These are phyloP conservation scores for Talaromyces sp. DNA, from an alignment of 2,329 filamentous ascomycete genomes.

Conservation along the genomic window DNA sequence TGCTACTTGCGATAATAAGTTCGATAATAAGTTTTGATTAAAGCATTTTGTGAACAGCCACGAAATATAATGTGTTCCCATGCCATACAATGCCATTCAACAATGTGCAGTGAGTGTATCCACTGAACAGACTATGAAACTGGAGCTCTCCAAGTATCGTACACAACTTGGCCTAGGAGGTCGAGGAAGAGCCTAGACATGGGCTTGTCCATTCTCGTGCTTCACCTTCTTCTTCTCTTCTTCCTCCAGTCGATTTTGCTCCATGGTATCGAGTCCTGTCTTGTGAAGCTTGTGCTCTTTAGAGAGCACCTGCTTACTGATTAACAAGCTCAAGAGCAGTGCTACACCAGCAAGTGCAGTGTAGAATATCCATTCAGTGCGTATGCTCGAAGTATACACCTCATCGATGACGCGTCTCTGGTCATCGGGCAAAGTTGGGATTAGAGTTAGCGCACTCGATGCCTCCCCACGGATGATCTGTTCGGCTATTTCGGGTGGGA, in stretches of 20 bases:
- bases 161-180: background rate
- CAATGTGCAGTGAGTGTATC: background rate
- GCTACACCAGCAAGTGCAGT: slow-evolving; percentile 1
- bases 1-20: background rate
- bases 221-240: background rate
- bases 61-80: background rate
- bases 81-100: background rate
- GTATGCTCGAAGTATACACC: slow-evolving; percentile 2
- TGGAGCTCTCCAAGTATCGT: background rate
- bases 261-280: slow-evolving; percentile 1
- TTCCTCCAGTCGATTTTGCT: background rate
- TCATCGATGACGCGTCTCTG: background rate
- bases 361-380: slow-evolving; percentile 3
- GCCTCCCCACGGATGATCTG: background rate
- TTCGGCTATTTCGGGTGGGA: background rate
- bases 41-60: background rate
- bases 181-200: background rate
- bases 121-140: too few species aligned
- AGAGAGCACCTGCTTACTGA: slow-evolving; percentile 3
- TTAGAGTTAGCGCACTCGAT: background rate
- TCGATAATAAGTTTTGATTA: background rate
- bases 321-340: slow-evolving; percentile 1
- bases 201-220: background rate
- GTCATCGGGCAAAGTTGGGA: background rate
- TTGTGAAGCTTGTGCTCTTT: slow-evolving; percentile 4